Evolutionary conservation across 352 stramenopile species (phyloP).

Genomic region (Phytophthora sansomeana): DNA sequence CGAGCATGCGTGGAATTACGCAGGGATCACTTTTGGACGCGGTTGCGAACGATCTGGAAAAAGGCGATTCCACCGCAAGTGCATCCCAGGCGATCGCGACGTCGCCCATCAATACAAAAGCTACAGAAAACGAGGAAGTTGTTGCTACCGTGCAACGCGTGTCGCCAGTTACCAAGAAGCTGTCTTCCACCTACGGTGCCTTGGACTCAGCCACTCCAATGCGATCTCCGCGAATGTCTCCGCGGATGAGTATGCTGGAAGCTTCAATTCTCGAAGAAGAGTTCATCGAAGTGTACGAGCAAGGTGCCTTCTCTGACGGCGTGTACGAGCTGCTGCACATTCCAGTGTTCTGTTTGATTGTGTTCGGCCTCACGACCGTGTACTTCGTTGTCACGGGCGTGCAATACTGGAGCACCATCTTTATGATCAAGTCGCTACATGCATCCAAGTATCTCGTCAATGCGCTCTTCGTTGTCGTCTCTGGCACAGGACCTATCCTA

Average conservation of each 20-base stretch:
- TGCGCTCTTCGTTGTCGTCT: constrained; percentile 81
- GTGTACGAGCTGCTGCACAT: constrained; percentile 70
- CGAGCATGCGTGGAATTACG: constrained; percentile 33
- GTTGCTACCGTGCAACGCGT: constrained; percentile 29
- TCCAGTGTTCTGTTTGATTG: constrained; percentile 81
- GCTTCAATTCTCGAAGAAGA: constrained; percentile 77
- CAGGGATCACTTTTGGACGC: constrained; percentile 31
- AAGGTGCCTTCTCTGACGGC: constrained; percentile 71
- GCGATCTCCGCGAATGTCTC: constrained; percentile 50
- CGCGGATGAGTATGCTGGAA: constrained; percentile 64
- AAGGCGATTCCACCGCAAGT: constrained; percentile 18
- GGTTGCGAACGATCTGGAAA: constrained; percentile 32
- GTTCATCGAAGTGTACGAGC: constrained; percentile 76
- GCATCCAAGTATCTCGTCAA: constrained; percentile 87
- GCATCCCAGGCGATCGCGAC: constrained; percentile 20
- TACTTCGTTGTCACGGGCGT: constrained; percentile 90
- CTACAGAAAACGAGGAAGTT: constrained; percentile 8
- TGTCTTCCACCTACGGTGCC: constrained; percentile 60
- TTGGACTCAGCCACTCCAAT: constrained; percentile 53
- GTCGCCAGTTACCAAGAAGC: constrained; percentile 31
- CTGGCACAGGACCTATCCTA: constrained; percentile 80
- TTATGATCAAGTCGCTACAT: constrained; percentile 89
- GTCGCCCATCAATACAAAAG: constrained; percentile 24
- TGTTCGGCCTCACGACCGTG: constrained; percentile 78
- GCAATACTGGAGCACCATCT: constrained; percentile 91